Evolutionary conservation across 2,329 filamentous ascomycete genomes (phyloP).

Genomic region (Ophiostoma novo-ulmi): DNA sequence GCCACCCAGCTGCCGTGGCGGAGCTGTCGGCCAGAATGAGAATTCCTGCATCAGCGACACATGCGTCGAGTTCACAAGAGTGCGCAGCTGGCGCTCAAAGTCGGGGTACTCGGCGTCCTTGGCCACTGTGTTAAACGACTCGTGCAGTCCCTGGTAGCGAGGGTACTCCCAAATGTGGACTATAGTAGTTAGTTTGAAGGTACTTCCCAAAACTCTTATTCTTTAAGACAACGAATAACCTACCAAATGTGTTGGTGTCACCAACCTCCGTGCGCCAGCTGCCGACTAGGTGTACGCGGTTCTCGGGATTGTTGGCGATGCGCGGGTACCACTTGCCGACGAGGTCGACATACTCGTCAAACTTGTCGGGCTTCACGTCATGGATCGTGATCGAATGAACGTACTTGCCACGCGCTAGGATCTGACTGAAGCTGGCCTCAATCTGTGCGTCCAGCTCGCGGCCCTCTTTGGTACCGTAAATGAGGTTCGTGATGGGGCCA

Average conservation of each 20-base stretch:
- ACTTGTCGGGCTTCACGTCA: slow-evolving; percentile 89
- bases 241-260: slow-evolving; percentile 94
- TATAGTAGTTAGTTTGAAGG: slow-evolving; percentile 37
- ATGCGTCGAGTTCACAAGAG: slow-evolving; percentile 73
- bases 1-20: slow-evolving; percentile 82
- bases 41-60: slow-evolving; percentile 98
- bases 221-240: slow-evolving; percentile 31
- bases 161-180: slow-evolving; percentile 99
- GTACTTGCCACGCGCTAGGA: slow-evolving; percentile 93
- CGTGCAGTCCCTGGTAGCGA: slow-evolving; percentile 91
- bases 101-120: slow-evolving; percentile 74
- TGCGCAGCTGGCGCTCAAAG: slow-evolving; percentile 80
- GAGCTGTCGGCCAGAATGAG: slow-evolving; percentile 96
- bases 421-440: slow-evolving; percentile 91
- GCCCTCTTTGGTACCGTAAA: slow-evolving; percentile 95
- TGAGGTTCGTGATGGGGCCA: slow-evolving; percentile 74
- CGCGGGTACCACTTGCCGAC: slow-evolving; percentile 89
- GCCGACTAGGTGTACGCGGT: slow-evolving; percentile 92
- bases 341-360: slow-evolving; percentile 87
- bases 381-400: slow-evolving; percentile 97
- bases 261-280: slow-evolving; percentile 98
- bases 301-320: slow-evolving; percentile 77
- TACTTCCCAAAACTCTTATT: too few relatives aligned
- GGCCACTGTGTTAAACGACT: slow-evolving; percentile 79
- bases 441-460: slow-evolving; percentile 92